Evolutionary conservation across 805 yeast species (phyloP), one percentile per base, ranked within the genome.

Genomic region (Vanderwaltozyma yarrowii): DNA sequence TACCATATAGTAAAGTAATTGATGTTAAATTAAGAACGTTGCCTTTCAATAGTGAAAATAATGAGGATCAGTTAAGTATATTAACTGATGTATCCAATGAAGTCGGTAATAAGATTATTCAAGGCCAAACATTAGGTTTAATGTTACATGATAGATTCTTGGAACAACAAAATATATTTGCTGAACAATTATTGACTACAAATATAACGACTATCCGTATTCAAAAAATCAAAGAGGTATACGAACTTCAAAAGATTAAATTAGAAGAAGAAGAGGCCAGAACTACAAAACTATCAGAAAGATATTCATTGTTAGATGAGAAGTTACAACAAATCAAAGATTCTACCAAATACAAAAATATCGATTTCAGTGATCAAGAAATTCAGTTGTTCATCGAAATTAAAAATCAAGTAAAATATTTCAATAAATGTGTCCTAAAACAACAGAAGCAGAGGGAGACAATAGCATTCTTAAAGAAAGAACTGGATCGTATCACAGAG

Each of bases 331-430:
- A 52, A 20, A 45, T 53, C 26, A 49, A 44, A 24, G 35, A 33
- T 23, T 41, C 44, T 8, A 32, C 40, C 3, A 39, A 42, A 26
- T 36, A 47, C 7, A 42, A 36, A 30, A 55, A 61, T 6, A 37
- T 54, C 13, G 61, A 67, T 0, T 46, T 72, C 24, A 61, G 66
- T 35, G 53, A 52, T 3, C 51, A 62, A 10, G 79, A 74, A 47
- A 54, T 56, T 37, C 52, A 45, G 19, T 74, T 77, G 76, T 61
- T 68, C 39, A 58, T 52, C 24, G 75, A 70, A 45, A 54, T 73
- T 8, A 60, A 56, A 32, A 47, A 43, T 11, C 58, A 58, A 19
- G 59, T 60, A 0, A 24, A 49, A 3, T 41, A 45, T 11, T 61
- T 64, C 48, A 64, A 64, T 44, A 45, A 45, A 9, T 50, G 53